Evolutionary conservation across 176 grass and related monocot genomes (phyloP).

Genomic region (Bolboschoenus planiculmis): DNA sequence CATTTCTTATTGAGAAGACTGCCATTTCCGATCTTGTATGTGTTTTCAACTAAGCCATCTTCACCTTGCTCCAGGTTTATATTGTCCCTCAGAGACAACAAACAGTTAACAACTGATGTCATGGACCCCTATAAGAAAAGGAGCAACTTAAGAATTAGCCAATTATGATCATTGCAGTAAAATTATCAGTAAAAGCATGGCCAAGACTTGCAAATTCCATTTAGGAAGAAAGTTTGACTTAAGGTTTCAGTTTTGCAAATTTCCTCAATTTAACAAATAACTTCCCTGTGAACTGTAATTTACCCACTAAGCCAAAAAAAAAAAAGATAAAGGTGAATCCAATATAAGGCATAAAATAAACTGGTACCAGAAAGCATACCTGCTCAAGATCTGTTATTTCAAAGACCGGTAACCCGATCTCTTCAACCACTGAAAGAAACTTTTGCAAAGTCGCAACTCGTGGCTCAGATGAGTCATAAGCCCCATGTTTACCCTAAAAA

Average conservation of each 20-base stretch:
- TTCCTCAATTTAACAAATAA: neutral
- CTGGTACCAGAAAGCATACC: conserved; percentile 36
- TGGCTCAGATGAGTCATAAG: conserved; percentile 44
- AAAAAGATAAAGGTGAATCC: neutral
- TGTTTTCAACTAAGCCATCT: conserved; percentile 27
- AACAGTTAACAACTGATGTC: conserved; percentile 66
- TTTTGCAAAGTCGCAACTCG: conserved; percentile 59
- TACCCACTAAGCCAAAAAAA: neutral
- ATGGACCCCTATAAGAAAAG: conserved; percentile 56
- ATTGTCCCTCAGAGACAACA: conserved; percentile 77
- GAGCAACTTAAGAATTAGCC: conserved; percentile 12
- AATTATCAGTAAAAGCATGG: conserved; percentile 26
- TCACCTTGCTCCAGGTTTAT: conserved; percentile 33
- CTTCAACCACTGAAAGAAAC: conserved; percentile 66
- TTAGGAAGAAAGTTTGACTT: neutral
- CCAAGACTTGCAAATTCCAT: conserved; percentile 13
- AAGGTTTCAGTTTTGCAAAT: neutral
- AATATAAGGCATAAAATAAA: neutral
- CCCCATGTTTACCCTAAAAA: conserved; percentile 44
- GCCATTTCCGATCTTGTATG: conserved; percentile 24
- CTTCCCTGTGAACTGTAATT: neutral
- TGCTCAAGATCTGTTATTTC: conserved; percentile 78
- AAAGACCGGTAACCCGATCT: conserved; percentile 65
- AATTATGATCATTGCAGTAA: conserved; percentile 7
- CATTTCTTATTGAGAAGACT: conserved; percentile 37